Percentiles rank a stretch among this genome's conserved stretches.
phyloP scores from a whole-genome alignment of 768 basidiomycete genomes.

The Tulasnella sp. region DNA sequence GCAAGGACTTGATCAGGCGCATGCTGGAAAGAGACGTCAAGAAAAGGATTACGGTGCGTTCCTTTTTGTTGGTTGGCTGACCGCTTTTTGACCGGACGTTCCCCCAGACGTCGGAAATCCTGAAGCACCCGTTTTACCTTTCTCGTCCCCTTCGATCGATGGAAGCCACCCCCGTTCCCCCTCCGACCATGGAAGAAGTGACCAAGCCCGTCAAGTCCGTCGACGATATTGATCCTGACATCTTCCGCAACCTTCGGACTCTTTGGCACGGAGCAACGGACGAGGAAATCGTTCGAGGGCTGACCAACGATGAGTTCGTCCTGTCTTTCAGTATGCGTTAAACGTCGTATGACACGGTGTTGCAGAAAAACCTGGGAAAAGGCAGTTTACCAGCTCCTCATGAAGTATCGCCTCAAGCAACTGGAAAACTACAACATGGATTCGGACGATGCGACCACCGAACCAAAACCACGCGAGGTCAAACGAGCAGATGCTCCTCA shows the following conservation, averaged over 20 bases:
- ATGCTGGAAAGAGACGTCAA: conserved; percentile 72
- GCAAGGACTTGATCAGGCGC: conserved; percentile 60
- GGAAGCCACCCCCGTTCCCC: conserved; percentile 27
- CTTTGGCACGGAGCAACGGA: conserved; percentile 82
- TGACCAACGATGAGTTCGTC: conserved; percentile 38
- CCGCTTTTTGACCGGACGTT: neutral
- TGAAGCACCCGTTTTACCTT: conserved; percentile 66
- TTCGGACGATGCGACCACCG: conserved; percentile 29
- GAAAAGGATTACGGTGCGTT: conserved; percentile 54
- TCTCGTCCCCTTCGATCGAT: conserved; percentile 33
- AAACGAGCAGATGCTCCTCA: neutral
- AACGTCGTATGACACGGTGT: conserved; percentile 23
- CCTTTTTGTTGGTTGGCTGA: neutral
- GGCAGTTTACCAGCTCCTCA: conserved; percentile 84
- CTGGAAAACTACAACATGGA: conserved; percentile 66
- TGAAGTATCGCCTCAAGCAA: conserved; percentile 65
- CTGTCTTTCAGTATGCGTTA: neutral
- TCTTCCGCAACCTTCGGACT: conserved; percentile 79
- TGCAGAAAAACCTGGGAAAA: conserved; percentile 83
- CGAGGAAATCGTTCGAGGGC: conserved; percentile 52
- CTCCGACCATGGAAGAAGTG: conserved; percentile 47
- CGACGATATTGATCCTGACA: conserved; percentile 72
- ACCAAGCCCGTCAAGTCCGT: conserved; percentile 50
- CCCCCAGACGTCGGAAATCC: conserved; percentile 52
- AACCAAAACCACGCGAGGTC: neutral